phyloP scores from a whole-genome alignment of 2,329 filamentous ascomycete genomes.

The Macrophomina phaseolina region DNA sequence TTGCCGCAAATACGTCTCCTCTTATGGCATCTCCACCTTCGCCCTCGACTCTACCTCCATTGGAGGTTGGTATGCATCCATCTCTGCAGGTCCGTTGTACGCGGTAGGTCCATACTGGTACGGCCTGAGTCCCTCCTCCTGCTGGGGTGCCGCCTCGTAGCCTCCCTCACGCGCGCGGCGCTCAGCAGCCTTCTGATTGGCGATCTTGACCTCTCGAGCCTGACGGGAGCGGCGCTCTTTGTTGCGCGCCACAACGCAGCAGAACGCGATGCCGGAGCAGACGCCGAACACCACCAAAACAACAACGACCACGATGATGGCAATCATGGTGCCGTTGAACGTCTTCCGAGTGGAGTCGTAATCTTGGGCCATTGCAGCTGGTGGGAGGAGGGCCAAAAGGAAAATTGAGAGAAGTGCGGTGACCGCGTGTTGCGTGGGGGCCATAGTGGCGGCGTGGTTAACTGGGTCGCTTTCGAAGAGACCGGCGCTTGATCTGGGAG shows the following conservation, averaged over 20 bases:
- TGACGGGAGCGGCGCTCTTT: conserved; percentile 5
- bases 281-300: not conserved
- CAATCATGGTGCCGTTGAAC: not conserved
- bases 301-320: conserved; percentile 5
- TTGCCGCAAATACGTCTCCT: too few species aligned
- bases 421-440: not conserved
- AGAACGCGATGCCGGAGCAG: conserved; percentile 5
- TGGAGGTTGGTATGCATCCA: not conserved
- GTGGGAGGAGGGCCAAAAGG: not conserved
- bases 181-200: conserved; percentile 8
- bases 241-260: conserved; percentile 11
- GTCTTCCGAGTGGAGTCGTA: not conserved
- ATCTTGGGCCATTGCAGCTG: not conserved
- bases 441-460: conserved; percentile 1
- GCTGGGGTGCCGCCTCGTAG: not conserved
- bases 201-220: not conserved
- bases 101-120: conserved; percentile 1
- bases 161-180: conserved; percentile 2
- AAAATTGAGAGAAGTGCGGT: not conserved
- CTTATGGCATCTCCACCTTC: conserved; percentile 14
- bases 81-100: not conserved
- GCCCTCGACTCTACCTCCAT: conserved; percentile 6
- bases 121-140: not conserved
- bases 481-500: too few species aligned
- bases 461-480: not conserved